Evolutionary conservation across 371 early-diverging fungal genomes (phyloP).

Genomic region (Mucor velutinosus): DNA sequence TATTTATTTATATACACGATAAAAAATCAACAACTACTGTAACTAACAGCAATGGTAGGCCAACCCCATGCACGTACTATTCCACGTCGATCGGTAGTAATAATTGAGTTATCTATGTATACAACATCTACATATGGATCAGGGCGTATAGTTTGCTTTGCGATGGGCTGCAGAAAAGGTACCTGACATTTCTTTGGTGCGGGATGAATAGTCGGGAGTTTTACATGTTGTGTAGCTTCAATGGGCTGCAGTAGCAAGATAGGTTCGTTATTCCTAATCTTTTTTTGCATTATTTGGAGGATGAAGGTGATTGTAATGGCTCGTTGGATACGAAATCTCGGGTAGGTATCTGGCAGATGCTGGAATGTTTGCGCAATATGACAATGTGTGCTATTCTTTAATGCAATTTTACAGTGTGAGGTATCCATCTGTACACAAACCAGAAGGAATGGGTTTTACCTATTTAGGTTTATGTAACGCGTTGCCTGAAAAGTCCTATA

Average conservation of each 20-base stretch:
- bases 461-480: conserved; percentile 71
- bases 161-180: conserved; percentile 78
- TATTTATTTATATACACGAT: background rate
- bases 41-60: conserved; percentile 7
- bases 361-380: background rate
- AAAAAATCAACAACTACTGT: background rate
- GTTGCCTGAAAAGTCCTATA: conserved; percentile 89
- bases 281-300: background rate
- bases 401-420: background rate
- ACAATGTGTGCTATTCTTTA: background rate
- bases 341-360: background rate
- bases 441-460: conserved; percentile 31
- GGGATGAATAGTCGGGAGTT: conserved; percentile 55
- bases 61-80: conserved; percentile 74
- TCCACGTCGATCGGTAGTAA: conserved; percentile 83
- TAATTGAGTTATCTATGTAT: conserved; percentile 75
- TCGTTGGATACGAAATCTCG: background rate
- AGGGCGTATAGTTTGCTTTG: conserved; percentile 69
- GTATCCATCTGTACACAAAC: background rate
- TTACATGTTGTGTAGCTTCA: conserved; percentile 24
- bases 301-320: background rate
- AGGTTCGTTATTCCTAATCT: background rate
- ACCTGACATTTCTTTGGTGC: conserved; percentile 70
- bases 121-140: conserved; percentile 71
- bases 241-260: conserved; percentile 8